A percentile compares a stretch with the other conserved stretches of the same genome.
These are phyloP conservation scores for Citrus sinensis DNA, from an alignment of 345 rosid species.

Conservation along the genomic window DVS_A1.0 CM039166.1:21336001-21336500, in stretches of 20 bases:
- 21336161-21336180: background rate
- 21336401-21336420: slow-evolving; percentile 48
- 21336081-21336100: background rate
- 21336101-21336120: background rate
- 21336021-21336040: background rate
- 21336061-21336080: background rate
- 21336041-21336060: background rate
- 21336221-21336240: background rate
- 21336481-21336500: slow-evolving; percentile 89
- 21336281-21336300: background rate
- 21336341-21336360: slow-evolving; percentile 5
- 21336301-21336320: background rate
- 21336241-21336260: background rate
- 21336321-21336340: background rate
- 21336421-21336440: slow-evolving; percentile 56
- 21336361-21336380: slow-evolving; percentile 80
- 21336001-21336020: background rate
- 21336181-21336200: background rate
- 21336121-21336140: background rate
- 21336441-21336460: slow-evolving; percentile 60
- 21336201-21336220: background rate
- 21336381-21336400: slow-evolving; percentile 53
- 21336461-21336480: slow-evolving; percentile 73
- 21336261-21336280: background rate
- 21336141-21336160: background rate